phyloP scores from a whole-genome alignment of 495 filamentous ascomycete genomes.

The Thermothielavioides terrestris region DNA sequence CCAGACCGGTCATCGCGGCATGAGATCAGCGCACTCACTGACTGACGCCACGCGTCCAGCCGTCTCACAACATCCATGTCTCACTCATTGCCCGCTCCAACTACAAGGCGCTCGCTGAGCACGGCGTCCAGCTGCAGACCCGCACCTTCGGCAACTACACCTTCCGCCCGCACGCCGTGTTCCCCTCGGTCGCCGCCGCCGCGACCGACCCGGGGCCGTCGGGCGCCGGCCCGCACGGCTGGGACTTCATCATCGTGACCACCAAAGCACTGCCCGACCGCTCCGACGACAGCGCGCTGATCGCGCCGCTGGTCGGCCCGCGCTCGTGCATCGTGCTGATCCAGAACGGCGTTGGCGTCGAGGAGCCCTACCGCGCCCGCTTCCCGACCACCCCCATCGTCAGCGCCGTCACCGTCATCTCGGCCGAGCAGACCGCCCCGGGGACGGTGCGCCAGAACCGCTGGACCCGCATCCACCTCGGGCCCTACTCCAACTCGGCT shows the following conservation, averaged over 20 bases:
- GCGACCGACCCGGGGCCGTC: constrained; percentile 11
- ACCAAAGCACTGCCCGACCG: constrained; percentile 52
- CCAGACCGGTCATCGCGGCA: too few relatives aligned
- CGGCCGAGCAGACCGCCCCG: constrained; percentile 41
- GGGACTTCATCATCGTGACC: constrained; percentile 53
- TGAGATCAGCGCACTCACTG: not conserved
- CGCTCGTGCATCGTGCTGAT: constrained; percentile 51
- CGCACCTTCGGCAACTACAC: constrained; percentile 46
- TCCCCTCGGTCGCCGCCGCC: constrained; percentile 35
- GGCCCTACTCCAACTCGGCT: constrained; percentile 40
- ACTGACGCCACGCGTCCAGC: constrained; percentile 20
- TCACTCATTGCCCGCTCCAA: constrained; percentile 50
- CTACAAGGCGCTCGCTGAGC: constrained; percentile 39
- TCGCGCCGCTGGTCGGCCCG: constrained; percentile 45
- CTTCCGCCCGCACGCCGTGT: constrained; percentile 42
- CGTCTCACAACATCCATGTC: constrained; percentile 30
- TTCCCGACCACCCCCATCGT: constrained; percentile 50
- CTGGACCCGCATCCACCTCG: constrained; percentile 52
- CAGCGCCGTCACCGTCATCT: constrained; percentile 52
- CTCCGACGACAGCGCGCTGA: constrained; percentile 34
- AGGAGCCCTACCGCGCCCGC: constrained; percentile 49
- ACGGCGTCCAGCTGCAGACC: constrained; percentile 42
- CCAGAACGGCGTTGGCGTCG: constrained; percentile 64
- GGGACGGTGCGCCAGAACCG: constrained; percentile 50
- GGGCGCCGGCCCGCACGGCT: constrained; percentile 16